These are phyloP conservation scores for Gaertneriomyces sp. DNA, from an alignment of 192 early-diverging fungal genomes.

Conservation along the genomic window DNA sequence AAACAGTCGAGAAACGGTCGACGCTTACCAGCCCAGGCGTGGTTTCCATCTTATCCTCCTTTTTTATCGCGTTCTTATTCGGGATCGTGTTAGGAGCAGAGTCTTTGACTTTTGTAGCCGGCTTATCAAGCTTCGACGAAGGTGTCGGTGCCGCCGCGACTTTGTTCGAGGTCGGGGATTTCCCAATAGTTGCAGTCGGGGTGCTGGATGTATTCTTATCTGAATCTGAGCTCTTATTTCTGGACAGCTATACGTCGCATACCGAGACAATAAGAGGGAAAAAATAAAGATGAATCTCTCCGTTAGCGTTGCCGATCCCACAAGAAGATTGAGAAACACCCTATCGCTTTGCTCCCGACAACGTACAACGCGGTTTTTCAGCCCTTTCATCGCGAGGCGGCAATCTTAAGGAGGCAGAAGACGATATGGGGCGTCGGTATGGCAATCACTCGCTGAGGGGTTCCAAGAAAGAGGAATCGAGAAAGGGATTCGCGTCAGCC, in stretches of 20 bases:
- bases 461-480: too few species aligned
- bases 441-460: too few species aligned
- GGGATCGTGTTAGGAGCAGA: constrained; percentile 4
- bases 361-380: constrained; percentile 52
- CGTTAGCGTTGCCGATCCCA: not conserved
- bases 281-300: constrained; percentile 4
- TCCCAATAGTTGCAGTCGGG: constrained; percentile 14
- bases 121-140: constrained; percentile 23
- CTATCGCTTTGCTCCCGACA: not conserved
- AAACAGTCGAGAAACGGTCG: constrained; percentile 1
- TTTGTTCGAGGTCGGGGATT: constrained; percentile 40
- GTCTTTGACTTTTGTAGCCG: constrained; percentile 29
- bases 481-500: too few species aligned
- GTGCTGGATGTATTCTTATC: constrained; percentile 3
- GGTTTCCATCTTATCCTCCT: constrained; percentile 10
- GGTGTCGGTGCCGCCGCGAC: constrained; percentile 39
- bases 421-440: too few species aligned
- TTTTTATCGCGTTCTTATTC: constrained; percentile 30
- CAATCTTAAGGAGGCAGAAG: too few species aligned
- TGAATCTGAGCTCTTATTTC: constrained; percentile 37
- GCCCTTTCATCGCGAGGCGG: constrained; percentile 42
- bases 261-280: not conserved
- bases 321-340: not conserved
- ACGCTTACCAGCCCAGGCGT: constrained; percentile 5
- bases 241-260: constrained; percentile 33